Evolutionary conservation across 768 basidiomycete genomes (phyloP).

Genomic region (Podaxis sp.): DNA sequence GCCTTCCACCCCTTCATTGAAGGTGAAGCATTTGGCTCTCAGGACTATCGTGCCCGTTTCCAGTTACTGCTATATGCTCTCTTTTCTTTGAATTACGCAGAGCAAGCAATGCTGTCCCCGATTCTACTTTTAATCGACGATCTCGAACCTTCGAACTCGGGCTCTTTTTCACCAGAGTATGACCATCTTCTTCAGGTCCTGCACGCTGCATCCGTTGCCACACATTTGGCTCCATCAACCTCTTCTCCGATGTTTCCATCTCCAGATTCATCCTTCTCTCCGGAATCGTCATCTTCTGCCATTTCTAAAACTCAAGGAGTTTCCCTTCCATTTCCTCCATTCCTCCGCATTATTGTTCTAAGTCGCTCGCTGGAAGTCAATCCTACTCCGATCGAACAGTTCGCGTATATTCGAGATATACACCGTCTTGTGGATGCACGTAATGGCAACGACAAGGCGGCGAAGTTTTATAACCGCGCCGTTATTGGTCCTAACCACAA

Average conservation of each 20-base stretch:
- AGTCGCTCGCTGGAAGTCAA: constrained; percentile 3
- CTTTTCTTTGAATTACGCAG: background rate
- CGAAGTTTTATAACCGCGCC: background rate
- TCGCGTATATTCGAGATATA: constrained; percentile 3
- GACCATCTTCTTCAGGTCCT: background rate
- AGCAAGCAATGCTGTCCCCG: background rate
- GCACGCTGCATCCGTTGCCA: background rate
- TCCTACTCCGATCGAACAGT: constrained; percentile 1
- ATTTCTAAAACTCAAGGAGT: background rate
- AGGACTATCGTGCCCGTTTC: background rate
- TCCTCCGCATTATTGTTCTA: constrained; percentile 6
- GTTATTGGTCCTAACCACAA: background rate
- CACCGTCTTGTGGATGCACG: background rate
- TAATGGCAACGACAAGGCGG: background rate
- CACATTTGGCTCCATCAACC: background rate
- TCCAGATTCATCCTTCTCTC: background rate
- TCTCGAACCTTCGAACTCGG: background rate
- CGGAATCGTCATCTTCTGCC: background rate
- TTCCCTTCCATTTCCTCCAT: constrained; percentile 1
- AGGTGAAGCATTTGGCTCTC: background rate
- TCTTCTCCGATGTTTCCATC: background rate
- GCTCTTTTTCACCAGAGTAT: background rate
- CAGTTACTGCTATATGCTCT: background rate
- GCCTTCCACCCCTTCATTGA: background rate
- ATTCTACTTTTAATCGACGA: constrained; percentile 2